phyloP scores from a whole-genome alignment of 2,329 filamentous ascomycete genomes.

The Monosporascus sp. region DNA sequence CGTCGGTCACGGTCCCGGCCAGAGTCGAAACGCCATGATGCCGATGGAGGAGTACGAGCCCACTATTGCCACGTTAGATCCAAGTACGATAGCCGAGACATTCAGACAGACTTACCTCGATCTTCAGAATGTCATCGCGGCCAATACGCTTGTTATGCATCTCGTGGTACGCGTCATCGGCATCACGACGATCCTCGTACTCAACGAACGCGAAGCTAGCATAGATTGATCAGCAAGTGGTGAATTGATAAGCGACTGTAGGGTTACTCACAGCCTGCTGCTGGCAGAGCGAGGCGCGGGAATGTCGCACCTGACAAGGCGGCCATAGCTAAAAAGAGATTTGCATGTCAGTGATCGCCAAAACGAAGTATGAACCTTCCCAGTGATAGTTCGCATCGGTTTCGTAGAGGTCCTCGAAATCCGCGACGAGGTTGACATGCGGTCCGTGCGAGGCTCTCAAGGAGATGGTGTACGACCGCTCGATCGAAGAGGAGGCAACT shows the following conservation, averaged over 20 bases:
- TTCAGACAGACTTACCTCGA: conserved; percentile 65
- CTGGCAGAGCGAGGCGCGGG: conserved; percentile 90
- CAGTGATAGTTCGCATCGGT: conserved; percentile 23
- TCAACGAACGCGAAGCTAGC: conserved; percentile 92
- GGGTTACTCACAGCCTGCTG: conserved; percentile 79
- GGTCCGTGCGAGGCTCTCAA: conserved; percentile 30
- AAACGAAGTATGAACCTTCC: conserved; percentile 23
- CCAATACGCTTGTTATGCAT: conserved; percentile 99
- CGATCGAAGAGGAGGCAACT: conserved; percentile 38
- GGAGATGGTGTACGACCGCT: conserved; percentile 36
- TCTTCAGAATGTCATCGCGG: conserved; percentile 92
- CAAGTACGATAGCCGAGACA: conserved; percentile 1
- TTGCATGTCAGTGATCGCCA: conserved; percentile 37
- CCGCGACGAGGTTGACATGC: conserved; percentile 28
- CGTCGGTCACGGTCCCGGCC: conserved; percentile 69
- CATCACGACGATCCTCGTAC: conserved; percentile 96
- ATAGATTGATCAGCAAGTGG: conserved; percentile 2
- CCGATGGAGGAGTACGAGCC: conserved; percentile 95
- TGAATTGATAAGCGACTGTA: neutral
- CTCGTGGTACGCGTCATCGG: conserved; percentile 98
- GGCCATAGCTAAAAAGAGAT: conserved; percentile 69
- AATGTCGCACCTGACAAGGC: conserved; percentile 96
- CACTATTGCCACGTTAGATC: conserved; percentile 55
- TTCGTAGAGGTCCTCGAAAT: conserved; percentile 26
- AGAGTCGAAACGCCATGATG: conserved; percentile 96